These are phyloP conservation scores for Fusarium nisikadoi DNA, from an alignment of 2,329 filamentous ascomycete species.

Conservation along the genomic window DNA sequence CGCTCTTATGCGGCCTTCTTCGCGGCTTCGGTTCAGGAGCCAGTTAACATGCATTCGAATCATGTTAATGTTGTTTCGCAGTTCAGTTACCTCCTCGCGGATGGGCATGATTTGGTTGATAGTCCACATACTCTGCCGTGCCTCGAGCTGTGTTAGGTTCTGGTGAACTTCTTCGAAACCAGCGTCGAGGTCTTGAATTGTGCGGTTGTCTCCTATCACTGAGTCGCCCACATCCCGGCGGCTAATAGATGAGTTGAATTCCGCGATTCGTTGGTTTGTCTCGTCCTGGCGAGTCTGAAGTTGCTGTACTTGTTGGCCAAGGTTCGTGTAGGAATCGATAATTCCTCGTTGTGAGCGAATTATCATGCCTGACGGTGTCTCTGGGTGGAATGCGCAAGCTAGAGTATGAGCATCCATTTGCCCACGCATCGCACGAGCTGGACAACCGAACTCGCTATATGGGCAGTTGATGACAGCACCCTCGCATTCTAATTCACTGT, in stretches of 20 bases:
- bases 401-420: slow-evolving; percentile 58
- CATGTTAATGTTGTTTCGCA: slow-evolving; percentile 66
- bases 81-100: slow-evolving; percentile 70
- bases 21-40: slow-evolving; percentile 64
- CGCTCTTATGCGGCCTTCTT: slow-evolving; percentile 56
- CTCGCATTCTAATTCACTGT: slow-evolving; percentile 60
- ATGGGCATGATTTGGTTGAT: slow-evolving; percentile 71
- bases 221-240: slow-evolving; percentile 50
- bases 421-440: slow-evolving; percentile 48
- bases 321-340: slow-evolving; percentile 55
- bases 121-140: slow-evolving; percentile 68
- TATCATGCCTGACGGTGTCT: slow-evolving; percentile 62
- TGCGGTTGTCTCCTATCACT: slow-evolving; percentile 60
- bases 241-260: slow-evolving; percentile 56
- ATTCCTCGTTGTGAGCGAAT: slow-evolving; percentile 60
- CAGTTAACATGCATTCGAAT: slow-evolving; percentile 69
- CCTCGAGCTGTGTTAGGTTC: slow-evolving; percentile 67
- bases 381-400: slow-evolving; percentile 62
- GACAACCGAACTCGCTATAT: slow-evolving; percentile 52
- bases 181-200: slow-evolving; percentile 56
- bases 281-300: slow-evolving; percentile 50
- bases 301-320: slow-evolving; percentile 50
- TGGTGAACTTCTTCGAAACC: slow-evolving; percentile 67
- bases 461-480: slow-evolving; percentile 62
- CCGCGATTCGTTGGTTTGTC: slow-evolving; percentile 47